phyloP scores from a whole-genome alignment of 306 rosid genomes.

The Cicer cuneatum region DNA sequence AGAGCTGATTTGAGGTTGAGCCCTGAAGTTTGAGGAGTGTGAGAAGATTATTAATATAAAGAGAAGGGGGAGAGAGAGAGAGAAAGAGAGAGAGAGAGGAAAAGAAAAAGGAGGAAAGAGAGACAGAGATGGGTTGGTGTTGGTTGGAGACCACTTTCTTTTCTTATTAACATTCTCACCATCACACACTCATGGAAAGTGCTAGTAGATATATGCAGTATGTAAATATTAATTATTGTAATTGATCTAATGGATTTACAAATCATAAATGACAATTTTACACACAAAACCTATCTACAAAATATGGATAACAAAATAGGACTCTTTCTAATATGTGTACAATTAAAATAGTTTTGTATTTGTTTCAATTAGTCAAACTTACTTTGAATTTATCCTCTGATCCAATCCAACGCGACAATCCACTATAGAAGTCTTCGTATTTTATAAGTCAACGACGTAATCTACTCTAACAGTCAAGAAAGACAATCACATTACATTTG shows the following conservation, averaged over 20 bases:
- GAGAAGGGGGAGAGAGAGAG: constrained; percentile 26
- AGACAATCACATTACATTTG: no score
- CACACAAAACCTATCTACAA: no score
- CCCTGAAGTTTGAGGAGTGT: constrained; percentile 55
- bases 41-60: constrained; percentile 63
- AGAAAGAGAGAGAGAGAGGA: constrained; percentile 10
- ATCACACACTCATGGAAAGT: constrained; percentile 55
- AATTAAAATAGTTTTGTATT: no score
- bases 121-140: constrained; percentile 46
- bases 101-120: constrained; percentile 13
- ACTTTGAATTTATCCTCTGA: no score
- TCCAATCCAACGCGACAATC: no score
- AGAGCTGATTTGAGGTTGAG: constrained; percentile 59
- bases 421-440: fast-evolving
- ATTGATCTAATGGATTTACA: no score
- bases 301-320: no score
- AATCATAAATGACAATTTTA: no score
- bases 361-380: no score
- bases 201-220: neutral
- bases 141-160: constrained; percentile 77
- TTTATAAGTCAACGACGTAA: no score
- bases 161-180: constrained; percentile 45
- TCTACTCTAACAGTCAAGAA: no score
- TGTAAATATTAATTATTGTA: neutral
- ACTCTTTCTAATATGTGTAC: no score